phyloP scores from a whole-genome alignment of 768 basidiomycete genomes.

The Psilocybe cyanescens region DNA sequence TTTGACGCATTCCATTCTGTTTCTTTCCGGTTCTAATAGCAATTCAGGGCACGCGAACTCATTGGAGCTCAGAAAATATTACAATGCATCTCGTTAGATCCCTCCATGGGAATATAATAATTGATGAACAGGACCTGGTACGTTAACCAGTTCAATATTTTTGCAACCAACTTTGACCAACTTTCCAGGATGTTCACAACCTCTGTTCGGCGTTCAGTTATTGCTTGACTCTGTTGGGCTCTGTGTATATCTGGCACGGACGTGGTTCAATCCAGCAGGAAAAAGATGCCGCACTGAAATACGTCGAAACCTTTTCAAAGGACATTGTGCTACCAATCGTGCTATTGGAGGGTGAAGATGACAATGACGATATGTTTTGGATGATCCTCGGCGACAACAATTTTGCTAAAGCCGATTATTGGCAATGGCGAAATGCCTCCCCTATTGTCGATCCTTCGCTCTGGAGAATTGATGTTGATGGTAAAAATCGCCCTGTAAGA shows the following conservation, averaged over 20 bases:
- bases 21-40: not conserved
- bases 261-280: conserved; percentile 65
- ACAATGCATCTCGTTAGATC: conserved; percentile 78
- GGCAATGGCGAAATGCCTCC: conserved; percentile 68
- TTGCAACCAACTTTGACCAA: not conserved
- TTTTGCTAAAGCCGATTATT: conserved; percentile 82
- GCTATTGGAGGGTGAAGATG: conserved; percentile 66
- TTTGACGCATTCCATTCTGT: conserved; percentile 28
- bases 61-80: conserved; percentile 82
- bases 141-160: conserved; percentile 14
- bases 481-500: conserved; percentile 45
- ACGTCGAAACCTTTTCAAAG: conserved; percentile 53
- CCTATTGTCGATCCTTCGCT: conserved; percentile 49
- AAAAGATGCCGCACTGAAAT: conserved; percentile 62
- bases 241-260: conserved; percentile 83
- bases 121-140: conserved; percentile 79
- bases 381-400: conserved; percentile 78
- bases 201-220: conserved; percentile 88
- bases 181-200: conserved; percentile 57
- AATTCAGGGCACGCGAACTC: conserved; percentile 66
- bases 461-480: conserved; percentile 58
- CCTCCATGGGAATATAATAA: conserved; percentile 49
- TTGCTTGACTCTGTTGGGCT: conserved; percentile 70
- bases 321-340: conserved; percentile 49
- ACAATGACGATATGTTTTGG: conserved; percentile 83